Percentiles rank a stretch among this genome's conserved stretches.
Conservation (phyloP, 345 rosid genomes). For the Eucalyptus viminalis region DNA sequence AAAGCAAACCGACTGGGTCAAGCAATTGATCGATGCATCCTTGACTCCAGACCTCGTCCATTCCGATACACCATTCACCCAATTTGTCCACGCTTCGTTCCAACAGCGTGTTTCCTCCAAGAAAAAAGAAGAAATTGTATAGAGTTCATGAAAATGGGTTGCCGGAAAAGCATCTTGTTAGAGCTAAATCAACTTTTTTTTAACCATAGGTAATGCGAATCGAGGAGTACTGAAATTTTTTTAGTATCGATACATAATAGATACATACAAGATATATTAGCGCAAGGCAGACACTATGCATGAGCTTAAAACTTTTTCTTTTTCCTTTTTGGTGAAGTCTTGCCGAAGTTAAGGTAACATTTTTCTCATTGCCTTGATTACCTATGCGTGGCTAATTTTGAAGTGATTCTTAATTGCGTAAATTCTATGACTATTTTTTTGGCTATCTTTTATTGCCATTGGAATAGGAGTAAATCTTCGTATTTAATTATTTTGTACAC, state of each 20-base stretch:
- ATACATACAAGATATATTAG: not conserved
- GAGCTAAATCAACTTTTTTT: not conserved
- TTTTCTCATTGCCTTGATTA: not conserved
- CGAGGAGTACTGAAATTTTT: not conserved
- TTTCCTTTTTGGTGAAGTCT: not conserved
- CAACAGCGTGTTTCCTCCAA: not conserved
- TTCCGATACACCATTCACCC: not conserved
- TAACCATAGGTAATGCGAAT: not conserved
- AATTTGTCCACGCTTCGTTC: not conserved
- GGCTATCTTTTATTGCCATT: not conserved
- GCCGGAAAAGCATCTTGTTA: not conserved
- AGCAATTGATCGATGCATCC: not conserved
- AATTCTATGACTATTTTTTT: not conserved
- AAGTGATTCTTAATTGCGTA: not conserved
- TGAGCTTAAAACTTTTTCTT: not conserved
- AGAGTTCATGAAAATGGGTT: not conserved
- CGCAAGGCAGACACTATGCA: not conserved
- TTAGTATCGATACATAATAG: not conserved
- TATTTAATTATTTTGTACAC: not conserved
- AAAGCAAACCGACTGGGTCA: not conserved
- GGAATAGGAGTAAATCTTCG: not conserved
- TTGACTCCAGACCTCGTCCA: not conserved
- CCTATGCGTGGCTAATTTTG: not conserved
- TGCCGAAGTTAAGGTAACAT: not conserved
- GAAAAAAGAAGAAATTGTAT: not conserved